Base-by-base conservation (phyloP, 805 yeast genomes). In the Debaryomyces hansenii region DNA sequence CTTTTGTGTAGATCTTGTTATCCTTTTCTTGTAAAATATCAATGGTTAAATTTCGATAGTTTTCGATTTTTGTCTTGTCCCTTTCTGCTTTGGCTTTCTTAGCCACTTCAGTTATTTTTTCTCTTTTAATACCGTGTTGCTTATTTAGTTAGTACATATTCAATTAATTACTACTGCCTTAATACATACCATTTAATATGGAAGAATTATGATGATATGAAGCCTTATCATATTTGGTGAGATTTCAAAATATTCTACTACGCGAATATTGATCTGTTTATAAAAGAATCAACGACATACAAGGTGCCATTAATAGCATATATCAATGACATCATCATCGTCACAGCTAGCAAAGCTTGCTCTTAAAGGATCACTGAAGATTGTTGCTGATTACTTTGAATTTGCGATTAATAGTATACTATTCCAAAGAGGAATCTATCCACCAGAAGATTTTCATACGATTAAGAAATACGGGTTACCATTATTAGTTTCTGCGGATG, bases 371-470 rank as follows among this genome's bases (percentile, higher is more conserved):
- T 86, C 95, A 0, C 82, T 95, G 9, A 81, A 83, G 51, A 74
- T 81, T 0, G 89, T 90, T 0, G 79, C 92, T 0, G 97, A 90
- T 64, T 90, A 87, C 66, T 88, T 91, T 57, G 87, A 88, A 56
- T 88, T 82, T 61, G 80, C 92, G 44, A 83, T 91, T 44, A 85
- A 89, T 59, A 81, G 84, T 40, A 87, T 91, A 20, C 75, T 92
- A 4, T 91, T 85, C 62, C 97, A 92, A 63, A 70, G 98, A 43
- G 96, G 96, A 0, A 83, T 91, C 15, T 91, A 91, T 57, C 96
- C 96, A 0, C 76, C 87, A 3, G 95, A 87, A 51, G 96, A 90
- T 60, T 91, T 92, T 65, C 77, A 77, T 42, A 74, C 84, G 1
- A 90, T 88, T 2, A 77, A 80, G 55, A 90, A 89, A 60, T 92